These are phyloP conservation scores for Aspergillus floridensis DNA, from an alignment of 2,329 filamentous ascomycete genomes.

Conservation along the genomic window DNA sequence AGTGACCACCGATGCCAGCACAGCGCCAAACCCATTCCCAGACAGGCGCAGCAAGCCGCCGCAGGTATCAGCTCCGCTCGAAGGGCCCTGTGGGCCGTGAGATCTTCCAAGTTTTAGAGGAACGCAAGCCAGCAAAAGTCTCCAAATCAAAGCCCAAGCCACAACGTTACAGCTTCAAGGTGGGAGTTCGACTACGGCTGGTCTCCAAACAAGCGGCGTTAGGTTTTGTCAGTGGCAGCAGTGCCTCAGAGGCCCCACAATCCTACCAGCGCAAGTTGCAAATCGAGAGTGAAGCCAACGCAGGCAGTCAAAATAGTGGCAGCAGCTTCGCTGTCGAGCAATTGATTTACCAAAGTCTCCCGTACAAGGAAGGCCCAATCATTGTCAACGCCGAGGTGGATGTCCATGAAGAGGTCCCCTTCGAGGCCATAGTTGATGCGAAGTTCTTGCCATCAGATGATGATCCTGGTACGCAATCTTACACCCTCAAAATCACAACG, in stretches of 20 bases:
- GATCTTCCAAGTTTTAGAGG: not conserved
- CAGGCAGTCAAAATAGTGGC: not conserved
- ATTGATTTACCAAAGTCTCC: not conserved
- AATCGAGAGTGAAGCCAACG: no score
- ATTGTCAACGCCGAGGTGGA: not conserved
- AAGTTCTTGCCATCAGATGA: conserved; percentile 1
- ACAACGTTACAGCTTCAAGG: not conserved
- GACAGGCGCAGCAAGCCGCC: not conserved
- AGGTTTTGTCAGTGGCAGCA: no score
- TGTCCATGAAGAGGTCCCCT: not conserved
- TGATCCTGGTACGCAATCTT: not conserved
- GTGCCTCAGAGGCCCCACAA: no score
- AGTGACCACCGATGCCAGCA: not conserved
- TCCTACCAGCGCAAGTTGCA: no score
- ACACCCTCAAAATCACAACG: not conserved
- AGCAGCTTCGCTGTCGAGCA: not conserved
- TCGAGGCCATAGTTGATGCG: not conserved
- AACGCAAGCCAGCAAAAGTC: not conserved
- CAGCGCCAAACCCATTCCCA: not conserved
- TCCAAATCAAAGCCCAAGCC: not conserved
- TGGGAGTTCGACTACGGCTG: not conserved
- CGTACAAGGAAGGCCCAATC: not conserved
- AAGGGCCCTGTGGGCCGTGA: not conserved
- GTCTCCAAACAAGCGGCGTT: not conserved
- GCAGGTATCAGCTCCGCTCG: not conserved